phyloP scores from a whole-genome alignment of 331 rosid species.

The Prunus yedoensis region DNA sequence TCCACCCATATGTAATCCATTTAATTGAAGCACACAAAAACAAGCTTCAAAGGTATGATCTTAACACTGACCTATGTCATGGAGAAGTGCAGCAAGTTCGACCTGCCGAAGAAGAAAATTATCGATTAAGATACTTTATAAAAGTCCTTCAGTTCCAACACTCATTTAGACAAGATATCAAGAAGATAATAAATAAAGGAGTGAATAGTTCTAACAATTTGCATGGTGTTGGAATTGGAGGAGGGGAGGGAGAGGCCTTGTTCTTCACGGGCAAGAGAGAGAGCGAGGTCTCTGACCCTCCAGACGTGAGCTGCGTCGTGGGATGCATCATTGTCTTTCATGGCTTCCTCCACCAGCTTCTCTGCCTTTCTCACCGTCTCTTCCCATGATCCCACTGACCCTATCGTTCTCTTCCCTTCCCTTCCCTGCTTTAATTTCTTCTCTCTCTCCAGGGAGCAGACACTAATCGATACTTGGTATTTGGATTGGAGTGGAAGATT shows the following conservation, averaged over 20 bases:
- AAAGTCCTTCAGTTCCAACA: too few species aligned
- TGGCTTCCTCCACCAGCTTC: slow-evolving; percentile 55
- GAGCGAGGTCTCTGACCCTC: slow-evolving; percentile 87
- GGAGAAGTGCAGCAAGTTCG: slow-evolving; percentile 90
- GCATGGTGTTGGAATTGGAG: slow-evolving; percentile 60
- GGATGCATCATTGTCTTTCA: slow-evolving; percentile 82
- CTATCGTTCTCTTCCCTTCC: neutral
- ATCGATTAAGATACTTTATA: neutral
- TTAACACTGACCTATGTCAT: slow-evolving; percentile 59
- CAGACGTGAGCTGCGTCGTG: slow-evolving; percentile 83
- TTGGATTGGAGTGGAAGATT: too few species aligned
- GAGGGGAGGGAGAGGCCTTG: slow-evolving; percentile 75
- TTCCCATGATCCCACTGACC: slow-evolving; percentile 35
- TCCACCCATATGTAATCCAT: neutral
- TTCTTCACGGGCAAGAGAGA: slow-evolving; percentile 66
- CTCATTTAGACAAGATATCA: neutral
- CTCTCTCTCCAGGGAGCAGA: too few species aligned
- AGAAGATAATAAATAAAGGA: neutral
- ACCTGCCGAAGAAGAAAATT: slow-evolving; percentile 43
- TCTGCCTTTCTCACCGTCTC: slow-evolving; percentile 68
- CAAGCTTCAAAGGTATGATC: neutral
- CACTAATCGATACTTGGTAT: too few species aligned
- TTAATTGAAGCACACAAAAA: neutral
- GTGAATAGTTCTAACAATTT: slow-evolving; percentile 35
- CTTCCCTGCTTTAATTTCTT: neutral